Evolutionary conservation across 1,284 basidiomycete species (phyloP).

Genomic region (Ustilago tritici): DNA sequence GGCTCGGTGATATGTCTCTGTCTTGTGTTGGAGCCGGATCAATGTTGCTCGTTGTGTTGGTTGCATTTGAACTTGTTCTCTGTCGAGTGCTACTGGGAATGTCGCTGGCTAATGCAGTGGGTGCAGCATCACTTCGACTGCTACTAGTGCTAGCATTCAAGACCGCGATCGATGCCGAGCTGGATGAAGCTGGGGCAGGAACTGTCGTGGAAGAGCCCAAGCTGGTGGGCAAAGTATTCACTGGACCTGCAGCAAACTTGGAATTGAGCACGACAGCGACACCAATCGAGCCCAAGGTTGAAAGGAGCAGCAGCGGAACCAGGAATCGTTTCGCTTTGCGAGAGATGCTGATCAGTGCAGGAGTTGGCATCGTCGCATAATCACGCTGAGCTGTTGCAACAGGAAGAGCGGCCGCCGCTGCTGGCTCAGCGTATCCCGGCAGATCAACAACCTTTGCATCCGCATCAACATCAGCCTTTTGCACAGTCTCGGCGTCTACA

Average conservation of each 20-base stretch:
- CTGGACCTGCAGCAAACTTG: constrained; percentile 24
- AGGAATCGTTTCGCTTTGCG: constrained; percentile 20
- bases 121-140: background rate
- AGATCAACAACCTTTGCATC: constrained; percentile 7
- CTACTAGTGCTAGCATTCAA: background rate
- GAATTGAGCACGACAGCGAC: constrained; percentile 35
- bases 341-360: constrained; percentile 4
- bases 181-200: background rate
- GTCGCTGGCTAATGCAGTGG: background rate
- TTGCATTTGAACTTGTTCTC: background rate
- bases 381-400: background rate
- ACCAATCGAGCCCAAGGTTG: constrained; percentile 11
- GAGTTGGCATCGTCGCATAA: background rate
- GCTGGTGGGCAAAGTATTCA: background rate
- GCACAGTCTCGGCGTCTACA: background rate
- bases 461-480: background rate
- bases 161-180: background rate
- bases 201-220: background rate
- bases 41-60: background rate
- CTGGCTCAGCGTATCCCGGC: constrained; percentile 15
- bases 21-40: background rate
- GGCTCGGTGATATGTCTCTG: background rate
- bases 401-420: background rate
- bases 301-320: constrained; percentile 19
- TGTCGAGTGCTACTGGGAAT: background rate